Evolutionary conservation across 179 eudicot genomes (phyloP), one percentile per base, ranked within the genome.

Genomic region (Corrigiola litoralis): DNA sequence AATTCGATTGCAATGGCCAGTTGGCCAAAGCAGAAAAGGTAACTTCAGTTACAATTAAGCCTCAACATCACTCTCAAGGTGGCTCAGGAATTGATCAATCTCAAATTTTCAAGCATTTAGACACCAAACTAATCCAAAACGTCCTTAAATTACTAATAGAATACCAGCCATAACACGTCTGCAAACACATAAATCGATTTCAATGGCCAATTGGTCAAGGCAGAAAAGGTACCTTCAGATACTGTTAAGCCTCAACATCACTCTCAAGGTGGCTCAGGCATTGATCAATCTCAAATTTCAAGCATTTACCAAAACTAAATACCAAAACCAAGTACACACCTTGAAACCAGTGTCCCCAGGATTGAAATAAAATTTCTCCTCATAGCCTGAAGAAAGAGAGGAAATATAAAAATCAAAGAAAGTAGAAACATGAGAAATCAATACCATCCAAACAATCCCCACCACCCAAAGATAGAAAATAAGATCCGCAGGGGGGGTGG

Each of bases 281-380:
- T 40, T 21, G 17, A 55, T n/a, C 7, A 10, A 47, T 63, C 44
- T 51, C 40, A 58, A 47, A 58, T 16, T 20, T 36, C n/a, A n/a
- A 14, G 18, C 9, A 13, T 14, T 21, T 38, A 14, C 33, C 16
- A 58, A 23, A 59, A 70, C n/a, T 55, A 8, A 57, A 46, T 14
- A 3, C 24, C 48, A 20, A 58, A 36, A 76, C 32, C 57, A 60
- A 34, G 25, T 49, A 65, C 75, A 54, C 41, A 94, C 99, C 95
- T 90, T 94, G 77, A 94, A 94, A 67, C 99, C 99, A 42, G 99
- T 94, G 72, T 90, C 97, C 29, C 97, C 96, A 23, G 96, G 95
- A 81, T 82, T 90, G 61, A 94, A 90, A 76, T 94, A 94, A 77
- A 94, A 90, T 61, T 94, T 94, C 74, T 94, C 99, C 78, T 90